Evolutionary conservation across 2,329 filamentous ascomycete genomes (phyloP).

Genomic region (Alternaria arbusti): DNA sequence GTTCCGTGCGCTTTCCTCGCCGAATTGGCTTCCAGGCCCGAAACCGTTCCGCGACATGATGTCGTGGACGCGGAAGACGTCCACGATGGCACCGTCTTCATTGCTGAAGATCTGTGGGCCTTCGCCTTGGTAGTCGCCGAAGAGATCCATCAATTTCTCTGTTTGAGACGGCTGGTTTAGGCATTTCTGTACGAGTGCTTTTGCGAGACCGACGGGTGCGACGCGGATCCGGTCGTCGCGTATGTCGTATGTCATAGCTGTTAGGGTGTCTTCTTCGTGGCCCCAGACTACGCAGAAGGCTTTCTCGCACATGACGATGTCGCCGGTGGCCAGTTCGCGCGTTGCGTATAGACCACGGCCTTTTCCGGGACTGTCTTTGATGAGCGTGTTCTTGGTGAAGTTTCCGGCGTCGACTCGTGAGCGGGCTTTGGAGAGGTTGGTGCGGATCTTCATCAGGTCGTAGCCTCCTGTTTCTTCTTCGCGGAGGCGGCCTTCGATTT

Average conservation of each 20-base stretch:
- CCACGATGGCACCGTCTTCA: slow-evolving; percentile 53
- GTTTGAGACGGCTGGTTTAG: slow-evolving; percentile 51
- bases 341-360: slow-evolving; percentile 62
- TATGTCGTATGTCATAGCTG: slow-evolving; percentile 55
- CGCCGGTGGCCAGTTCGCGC: slow-evolving; percentile 55
- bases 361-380: slow-evolving; percentile 50
- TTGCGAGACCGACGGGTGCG: slow-evolving; percentile 27
- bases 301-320: slow-evolving; percentile 64
- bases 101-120: slow-evolving; percentile 43
- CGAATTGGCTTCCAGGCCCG: slow-evolving; percentile 41
- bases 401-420: slow-evolving; percentile 58
- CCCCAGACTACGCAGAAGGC: slow-evolving; percentile 56
- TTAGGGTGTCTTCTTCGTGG: slow-evolving; percentile 50
- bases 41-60: slow-evolving; percentile 57
- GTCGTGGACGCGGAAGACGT: slow-evolving; percentile 57
- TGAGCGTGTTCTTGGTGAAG: slow-evolving; percentile 52
- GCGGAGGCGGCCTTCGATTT: slow-evolving; percentile 24
- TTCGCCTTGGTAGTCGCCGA: slow-evolving; percentile 45
- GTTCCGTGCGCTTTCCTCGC: slow-evolving; percentile 27
- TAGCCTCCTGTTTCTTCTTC: slow-evolving; percentile 54
- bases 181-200: slow-evolving; percentile 55
- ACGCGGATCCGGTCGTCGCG: slow-evolving; percentile 41
- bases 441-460: slow-evolving; percentile 40
- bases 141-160: slow-evolving; percentile 42
- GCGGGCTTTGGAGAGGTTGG: slow-evolving; percentile 48